phyloP scores from a whole-genome alignment of 2,329 filamentous ascomycete species.

The Trichoderma asperellum region DNA sequence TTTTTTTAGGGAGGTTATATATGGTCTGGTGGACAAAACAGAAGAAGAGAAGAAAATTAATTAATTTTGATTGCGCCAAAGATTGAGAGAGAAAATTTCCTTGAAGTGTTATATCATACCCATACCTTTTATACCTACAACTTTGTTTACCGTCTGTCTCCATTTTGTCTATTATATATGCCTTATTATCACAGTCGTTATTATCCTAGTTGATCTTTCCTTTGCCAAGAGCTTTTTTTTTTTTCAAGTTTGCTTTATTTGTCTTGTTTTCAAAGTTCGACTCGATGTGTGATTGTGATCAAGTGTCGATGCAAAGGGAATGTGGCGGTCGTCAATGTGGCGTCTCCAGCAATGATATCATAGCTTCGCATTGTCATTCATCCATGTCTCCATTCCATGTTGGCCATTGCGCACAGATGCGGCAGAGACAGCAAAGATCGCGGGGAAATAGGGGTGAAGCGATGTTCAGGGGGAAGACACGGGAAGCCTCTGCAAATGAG shows the following conservation, averaged over 20 bases:
- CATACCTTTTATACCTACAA: slow-evolving; percentile 20
- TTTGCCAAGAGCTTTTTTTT: not conserved
- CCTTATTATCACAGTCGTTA: slow-evolving; percentile 25
- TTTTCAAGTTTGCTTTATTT: not conserved
- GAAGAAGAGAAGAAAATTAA: not conserved
- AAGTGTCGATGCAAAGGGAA: not conserved
- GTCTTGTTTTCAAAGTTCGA: not conserved
- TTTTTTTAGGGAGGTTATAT: slow-evolving; percentile 11
- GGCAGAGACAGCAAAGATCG: slow-evolving; percentile 4
- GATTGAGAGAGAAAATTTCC: not conserved
- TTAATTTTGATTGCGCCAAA: not conserved
- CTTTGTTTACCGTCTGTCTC: not conserved
- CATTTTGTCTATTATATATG: slow-evolving; percentile 7
- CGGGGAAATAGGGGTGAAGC: slow-evolving; percentile 19
- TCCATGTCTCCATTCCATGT: slow-evolving; percentile 4
- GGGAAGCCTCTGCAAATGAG: not conserved
- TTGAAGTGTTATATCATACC: slow-evolving; percentile 8
- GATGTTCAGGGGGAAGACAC: not conserved
- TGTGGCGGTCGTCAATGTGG: not conserved
- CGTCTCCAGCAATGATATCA: slow-evolving; percentile 16
- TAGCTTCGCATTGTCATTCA: slow-evolving; percentile 27
- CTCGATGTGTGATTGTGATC: not conserved
- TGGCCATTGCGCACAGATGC: slow-evolving; percentile 9
- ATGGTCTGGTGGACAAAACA: slow-evolving; percentile 10
- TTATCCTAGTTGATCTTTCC: slow-evolving; percentile 19